Evolutionary conservation across 192 early-diverging fungal species (phyloP).

Genomic region (Coemansia sp.): DNA sequence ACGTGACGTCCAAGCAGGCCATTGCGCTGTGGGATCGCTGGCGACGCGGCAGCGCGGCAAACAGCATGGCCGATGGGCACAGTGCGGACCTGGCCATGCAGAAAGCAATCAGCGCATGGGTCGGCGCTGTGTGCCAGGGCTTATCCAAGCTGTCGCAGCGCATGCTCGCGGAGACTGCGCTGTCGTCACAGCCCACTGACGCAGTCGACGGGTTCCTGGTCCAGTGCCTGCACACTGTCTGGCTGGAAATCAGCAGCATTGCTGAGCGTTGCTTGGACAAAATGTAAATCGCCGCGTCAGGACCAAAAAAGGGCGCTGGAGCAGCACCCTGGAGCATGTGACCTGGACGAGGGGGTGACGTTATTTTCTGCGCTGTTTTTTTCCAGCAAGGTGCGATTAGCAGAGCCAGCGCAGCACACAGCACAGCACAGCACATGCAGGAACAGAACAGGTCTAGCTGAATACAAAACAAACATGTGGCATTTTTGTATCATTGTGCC

Average conservation of each 20-base stretch:
- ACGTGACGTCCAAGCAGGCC: conserved; percentile 15
- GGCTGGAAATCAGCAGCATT: conserved; percentile 24
- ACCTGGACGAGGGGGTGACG: conserved; percentile 11
- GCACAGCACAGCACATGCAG: neutral
- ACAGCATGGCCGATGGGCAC: neutral
- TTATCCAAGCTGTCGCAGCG: neutral
- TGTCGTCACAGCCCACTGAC: neutral
- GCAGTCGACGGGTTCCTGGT: conserved; percentile 12
- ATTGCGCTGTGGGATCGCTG: conserved; percentile 33
- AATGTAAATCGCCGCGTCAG: neutral
- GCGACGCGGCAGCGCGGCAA: conserved; percentile 16
- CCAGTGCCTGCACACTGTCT: conserved; percentile 21
- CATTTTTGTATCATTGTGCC: neutral
- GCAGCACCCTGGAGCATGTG: conserved; percentile 18
- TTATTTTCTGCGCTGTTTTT: neutral
- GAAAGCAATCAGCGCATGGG: conserved; percentile 12
- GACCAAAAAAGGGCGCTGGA: neutral
- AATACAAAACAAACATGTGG: neutral
- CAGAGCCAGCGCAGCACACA: neutral
- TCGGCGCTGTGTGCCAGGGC: conserved; percentile 15
- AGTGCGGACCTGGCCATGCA: neutral
- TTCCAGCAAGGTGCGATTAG: neutral
- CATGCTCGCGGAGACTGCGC: neutral
- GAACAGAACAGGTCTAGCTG: too few relatives aligned
- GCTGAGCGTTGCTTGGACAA: neutral